Percentiles rank a stretch among this genome's conserved stretches.
These are phyloP conservation scores for Ophiostoma pallidulum DNA, from an alignment of 2,329 filamentous ascomycete genomes.

Conservation along the genomic window DNA sequence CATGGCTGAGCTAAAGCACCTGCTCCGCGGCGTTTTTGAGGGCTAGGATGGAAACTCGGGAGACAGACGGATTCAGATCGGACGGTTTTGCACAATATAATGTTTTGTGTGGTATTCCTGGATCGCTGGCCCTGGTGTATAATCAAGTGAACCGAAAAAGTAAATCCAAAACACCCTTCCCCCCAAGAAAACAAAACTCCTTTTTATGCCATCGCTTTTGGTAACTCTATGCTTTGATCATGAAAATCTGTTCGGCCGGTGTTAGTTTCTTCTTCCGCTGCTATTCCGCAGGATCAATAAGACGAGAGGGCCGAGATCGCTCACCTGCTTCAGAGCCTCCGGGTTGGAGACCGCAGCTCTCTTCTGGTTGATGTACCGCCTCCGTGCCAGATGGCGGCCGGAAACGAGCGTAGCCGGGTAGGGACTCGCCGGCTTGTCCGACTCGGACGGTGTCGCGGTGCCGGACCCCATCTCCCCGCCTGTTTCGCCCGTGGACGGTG, in stretches of 20 bases:
- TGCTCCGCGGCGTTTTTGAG: no score
- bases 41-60: no score
- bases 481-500: conserved; percentile 20
- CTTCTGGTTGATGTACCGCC: conserved; percentile 83
- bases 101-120: no score
- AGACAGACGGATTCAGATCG: no score
- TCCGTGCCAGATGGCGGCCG: conserved; percentile 63
- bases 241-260: conserved; percentile 14
- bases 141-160: neutral
- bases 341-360: conserved; percentile 71
- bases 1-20: neutral
- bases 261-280: conserved; percentile 5
- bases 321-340: conserved; percentile 76
- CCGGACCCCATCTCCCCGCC: conserved; percentile 25
- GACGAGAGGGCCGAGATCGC: conserved; percentile 11
- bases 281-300: no score
- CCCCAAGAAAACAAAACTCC: no score
- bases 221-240: conserved; percentile 18
- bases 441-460: conserved; percentile 32
- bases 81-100: no score
- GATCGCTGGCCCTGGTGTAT: no score
- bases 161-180: neutral
- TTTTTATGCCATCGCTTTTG: no score
- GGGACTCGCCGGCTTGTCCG: conserved; percentile 16
- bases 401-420: conserved; percentile 24